These are phyloP conservation scores for Viola odorata DNA, from an alignment of 345 rosid species.

Conservation along the genomic window DNA sequence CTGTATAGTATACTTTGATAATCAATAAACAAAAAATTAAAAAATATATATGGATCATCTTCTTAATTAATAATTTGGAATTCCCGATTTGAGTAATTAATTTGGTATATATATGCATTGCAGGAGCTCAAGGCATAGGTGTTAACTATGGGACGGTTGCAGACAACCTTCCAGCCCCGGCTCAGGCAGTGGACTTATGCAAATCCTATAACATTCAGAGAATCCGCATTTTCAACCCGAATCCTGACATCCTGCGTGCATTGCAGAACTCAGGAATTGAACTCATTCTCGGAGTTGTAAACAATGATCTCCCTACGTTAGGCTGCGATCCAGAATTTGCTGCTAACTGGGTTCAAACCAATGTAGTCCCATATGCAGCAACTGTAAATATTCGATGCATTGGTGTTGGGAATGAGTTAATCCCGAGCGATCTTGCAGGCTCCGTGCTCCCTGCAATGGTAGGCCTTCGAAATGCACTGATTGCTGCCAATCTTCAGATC, in stretches of 20 bases:
- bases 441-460: conserved; percentile 27
- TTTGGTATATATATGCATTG: background rate
- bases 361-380: conserved; percentile 21
- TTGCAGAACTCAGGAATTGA: background rate
- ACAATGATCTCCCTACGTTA: background rate
- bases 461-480: conserved; percentile 20
- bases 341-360: conserved; percentile 29
- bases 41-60: too few relatives aligned
- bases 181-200: background rate
- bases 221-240: conserved; percentile 1
- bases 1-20: too few relatives aligned
- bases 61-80: too few relatives aligned
- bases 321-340: background rate
- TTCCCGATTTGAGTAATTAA: too few relatives aligned
- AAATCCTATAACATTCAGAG: background rate
- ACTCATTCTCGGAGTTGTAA: conserved; percentile 1
- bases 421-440: conserved; percentile 7
- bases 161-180: conserved; percentile 1
- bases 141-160: background rate
- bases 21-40: too few relatives aligned
- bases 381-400: conserved; percentile 44
- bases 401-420: conserved; percentile 44
- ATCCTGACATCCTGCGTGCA: background rate
- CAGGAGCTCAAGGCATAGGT: conserved; percentile 10
- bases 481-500: conserved; percentile 21